Base-by-base conservation (phyloP, 176 grass and related monocot species). In the Raddia guianensis region DNA sequence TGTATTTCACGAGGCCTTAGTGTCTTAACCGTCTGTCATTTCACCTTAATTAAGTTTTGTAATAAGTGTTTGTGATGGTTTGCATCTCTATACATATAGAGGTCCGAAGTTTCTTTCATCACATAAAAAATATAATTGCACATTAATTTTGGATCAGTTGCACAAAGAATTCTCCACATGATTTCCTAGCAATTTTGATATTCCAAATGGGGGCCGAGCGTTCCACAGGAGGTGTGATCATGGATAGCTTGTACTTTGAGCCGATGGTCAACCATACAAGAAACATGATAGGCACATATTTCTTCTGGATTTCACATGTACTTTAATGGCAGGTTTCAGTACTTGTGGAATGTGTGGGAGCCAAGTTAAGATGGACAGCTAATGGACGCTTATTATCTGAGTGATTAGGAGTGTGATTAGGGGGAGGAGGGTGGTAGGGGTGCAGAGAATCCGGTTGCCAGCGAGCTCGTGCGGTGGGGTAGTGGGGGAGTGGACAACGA, bases 381-480 rank as follows among this genome's bases (percentile, higher is more conserved):
- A 49, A 56, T 2, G 13, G 19, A 12, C 11, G 14, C 33, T 74
- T 53, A 45, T 74, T 74, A 82, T 61, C 43, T 74, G 61, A 20
- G 52, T 15, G 55, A 75, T 87, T 87, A 77, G 5, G 27, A 66
- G 34, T 21, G 49, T 47, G 55, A 52, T 79, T 62, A 73, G 80
- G 5, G 7, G 33, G 77, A 19, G 33, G 42, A 11, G 49, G 81
- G 40, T 40, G 70, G 1, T 9, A 63, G 1, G 10, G 82, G 65
- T 49, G 87, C 66, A 65, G 65, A 85, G 27, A 49, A 89, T 81
- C 80, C 75, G 20, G 72, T 78, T 64, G 33, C 59, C 3, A 61
- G 58, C 58, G 57, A 76, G 67, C 68, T 79, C 79, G 79, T 78
- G 68, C 48, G 79, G 83, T 79, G 79, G 88, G 88, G 52, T 33